Evolutionary conservation across 345 rosid species (phyloP).

Genomic region (Heritiera fomes): DNA sequence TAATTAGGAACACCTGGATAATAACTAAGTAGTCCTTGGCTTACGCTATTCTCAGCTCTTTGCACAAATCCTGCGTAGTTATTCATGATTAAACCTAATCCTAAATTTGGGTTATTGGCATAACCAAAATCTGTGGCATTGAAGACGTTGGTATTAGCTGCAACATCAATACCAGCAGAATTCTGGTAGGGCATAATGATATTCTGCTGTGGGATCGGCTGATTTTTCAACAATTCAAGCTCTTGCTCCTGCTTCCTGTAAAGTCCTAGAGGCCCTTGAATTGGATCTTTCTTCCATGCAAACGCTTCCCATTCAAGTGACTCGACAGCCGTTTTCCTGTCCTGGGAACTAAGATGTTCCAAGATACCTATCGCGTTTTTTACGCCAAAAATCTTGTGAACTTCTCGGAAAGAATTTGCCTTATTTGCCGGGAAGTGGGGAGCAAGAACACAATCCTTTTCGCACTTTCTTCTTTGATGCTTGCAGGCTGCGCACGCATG

Average conservation of each 20-base stretch:
- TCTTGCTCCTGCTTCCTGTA: slow-evolving; percentile 2
- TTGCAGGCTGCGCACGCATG: slow-evolving; percentile 39
- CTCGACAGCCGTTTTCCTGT: slow-evolving; percentile 14
- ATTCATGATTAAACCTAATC: background rate
- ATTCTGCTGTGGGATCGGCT: too few species aligned
- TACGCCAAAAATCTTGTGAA: slow-evolving; percentile 29
- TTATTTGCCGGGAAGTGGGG: slow-evolving; percentile 25
- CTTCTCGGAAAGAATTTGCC: slow-evolving; percentile 16
- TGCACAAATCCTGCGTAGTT: background rate
- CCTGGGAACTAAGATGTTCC: background rate
- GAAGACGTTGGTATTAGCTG: background rate
- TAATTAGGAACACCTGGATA: background rate
- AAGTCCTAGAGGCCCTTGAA: slow-evolving; percentile 31
- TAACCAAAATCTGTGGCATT: background rate
- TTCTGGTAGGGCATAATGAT: background rate
- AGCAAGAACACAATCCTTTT: slow-evolving; percentile 21
- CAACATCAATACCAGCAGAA: background rate
- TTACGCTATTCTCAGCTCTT: background rate
- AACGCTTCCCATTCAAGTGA: slow-evolving; percentile 40
- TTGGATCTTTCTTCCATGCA: slow-evolving; percentile 30
- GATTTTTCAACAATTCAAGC: background rate
- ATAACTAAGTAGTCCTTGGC: background rate
- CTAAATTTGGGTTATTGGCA: background rate
- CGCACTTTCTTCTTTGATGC: slow-evolving; percentile 35
- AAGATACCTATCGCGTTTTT: slow-evolving; percentile 23